Evolutionary conservation across 2,329 filamentous ascomycete genomes (phyloP).

Genomic region (Myriosclerotinia curreyana): DNA sequence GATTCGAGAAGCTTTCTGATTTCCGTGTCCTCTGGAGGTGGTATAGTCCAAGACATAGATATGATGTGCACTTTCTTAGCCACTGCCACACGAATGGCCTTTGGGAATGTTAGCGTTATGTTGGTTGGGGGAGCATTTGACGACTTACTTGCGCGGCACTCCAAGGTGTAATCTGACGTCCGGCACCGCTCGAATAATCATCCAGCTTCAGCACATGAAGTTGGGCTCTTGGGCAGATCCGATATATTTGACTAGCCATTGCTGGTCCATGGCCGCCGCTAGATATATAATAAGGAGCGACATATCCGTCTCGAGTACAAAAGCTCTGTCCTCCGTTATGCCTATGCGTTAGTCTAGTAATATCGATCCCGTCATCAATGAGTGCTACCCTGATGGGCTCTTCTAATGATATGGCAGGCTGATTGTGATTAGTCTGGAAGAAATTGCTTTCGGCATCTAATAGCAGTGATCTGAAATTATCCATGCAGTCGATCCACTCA

Average conservation of each 20-base stretch:
- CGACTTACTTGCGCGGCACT: neutral
- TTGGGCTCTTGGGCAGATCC: constrained; percentile 33
- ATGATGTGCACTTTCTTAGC: neutral
- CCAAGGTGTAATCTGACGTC: neutral
- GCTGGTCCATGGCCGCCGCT: constrained; percentile 36
- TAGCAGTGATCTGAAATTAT: neutral
- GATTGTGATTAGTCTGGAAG: constrained; percentile 10
- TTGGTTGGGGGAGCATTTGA: neutral
- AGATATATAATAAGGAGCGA: constrained; percentile 36
- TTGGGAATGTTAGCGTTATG: neutral
- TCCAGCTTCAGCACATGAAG: constrained; percentile 26
- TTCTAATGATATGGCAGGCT: constrained; percentile 26
- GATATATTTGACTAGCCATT: constrained; percentile 38
- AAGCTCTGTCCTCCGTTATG: neutral
- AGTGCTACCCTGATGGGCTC: constrained; percentile 39
- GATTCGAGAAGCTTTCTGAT: neutral
- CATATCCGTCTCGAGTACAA: constrained; percentile 31
- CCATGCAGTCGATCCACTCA: neutral
- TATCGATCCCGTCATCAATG: constrained; percentile 44
- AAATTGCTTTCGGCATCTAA: neutral
- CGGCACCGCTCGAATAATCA: neutral
- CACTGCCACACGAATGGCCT: neutral
- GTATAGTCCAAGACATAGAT: neutral
- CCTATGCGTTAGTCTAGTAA: constrained; percentile 20
- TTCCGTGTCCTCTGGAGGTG: neutral